phyloP scores from a whole-genome alignment of 2,329 filamentous ascomycete genomes.

The Elsinoe batatas region DNA sequence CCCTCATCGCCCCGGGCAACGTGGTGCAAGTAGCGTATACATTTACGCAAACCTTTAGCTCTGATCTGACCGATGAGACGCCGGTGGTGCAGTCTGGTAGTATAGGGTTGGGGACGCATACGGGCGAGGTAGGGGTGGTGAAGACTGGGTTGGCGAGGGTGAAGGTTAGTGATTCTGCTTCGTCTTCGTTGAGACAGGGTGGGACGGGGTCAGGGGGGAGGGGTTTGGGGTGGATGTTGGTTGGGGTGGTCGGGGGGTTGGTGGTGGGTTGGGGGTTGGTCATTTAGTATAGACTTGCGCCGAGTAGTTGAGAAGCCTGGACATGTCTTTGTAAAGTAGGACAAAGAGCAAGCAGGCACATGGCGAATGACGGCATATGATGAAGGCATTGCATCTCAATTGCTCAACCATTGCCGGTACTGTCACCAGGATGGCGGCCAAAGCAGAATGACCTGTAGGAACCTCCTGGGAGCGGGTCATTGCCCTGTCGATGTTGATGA shows the following conservation, averaged over 20 bases:
- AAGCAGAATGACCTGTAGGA: too few species aligned
- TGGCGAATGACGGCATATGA: too few species aligned
- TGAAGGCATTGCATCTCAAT: too few species aligned
- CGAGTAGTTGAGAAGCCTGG: too few species aligned
- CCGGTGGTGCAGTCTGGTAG: background rate
- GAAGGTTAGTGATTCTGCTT: background rate
- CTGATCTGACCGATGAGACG: background rate
- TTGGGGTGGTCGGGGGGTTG: background rate
- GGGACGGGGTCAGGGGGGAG: background rate
- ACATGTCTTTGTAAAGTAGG: too few species aligned
- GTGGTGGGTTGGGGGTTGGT: background rate
- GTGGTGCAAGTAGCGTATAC: background rate
- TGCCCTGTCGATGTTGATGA: too few species aligned
- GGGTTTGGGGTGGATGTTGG: background rate
- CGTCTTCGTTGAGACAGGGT: background rate
- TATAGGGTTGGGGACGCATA: slow-evolving; percentile 7
- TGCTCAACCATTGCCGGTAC: too few species aligned
- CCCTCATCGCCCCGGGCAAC: background rate
- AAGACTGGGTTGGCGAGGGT: slow-evolving; percentile 9
- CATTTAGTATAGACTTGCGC: too few species aligned
- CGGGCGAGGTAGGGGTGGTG: slow-evolving; percentile 5
- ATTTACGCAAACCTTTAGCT: background rate
- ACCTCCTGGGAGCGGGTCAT: too few species aligned
- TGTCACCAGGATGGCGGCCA: too few species aligned
- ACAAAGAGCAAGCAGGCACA: too few species aligned